Evolutionary conservation across 495 filamentous ascomycete genomes (phyloP).

Genomic region (Annulohypoxylon nitens): DNA sequence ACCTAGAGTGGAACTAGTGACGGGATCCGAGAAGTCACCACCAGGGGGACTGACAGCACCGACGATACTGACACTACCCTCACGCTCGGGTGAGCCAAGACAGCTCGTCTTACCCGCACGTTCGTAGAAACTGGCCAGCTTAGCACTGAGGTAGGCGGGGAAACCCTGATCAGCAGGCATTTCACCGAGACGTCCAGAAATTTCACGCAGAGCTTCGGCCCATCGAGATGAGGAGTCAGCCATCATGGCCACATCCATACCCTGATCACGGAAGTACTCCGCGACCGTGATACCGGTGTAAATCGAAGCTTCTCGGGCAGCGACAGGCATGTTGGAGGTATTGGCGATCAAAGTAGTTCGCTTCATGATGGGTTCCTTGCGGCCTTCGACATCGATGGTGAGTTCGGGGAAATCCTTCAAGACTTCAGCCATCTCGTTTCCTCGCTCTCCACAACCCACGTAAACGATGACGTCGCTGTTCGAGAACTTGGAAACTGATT

Average conservation of each 20-base stretch:
- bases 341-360: constrained; percentile 98
- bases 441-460: constrained; percentile 97
- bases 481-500: constrained; percentile 98
- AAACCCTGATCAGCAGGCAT: constrained; percentile 99
- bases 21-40: constrained; percentile 99
- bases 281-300: constrained; percentile 99
- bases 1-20: constrained; percentile 92
- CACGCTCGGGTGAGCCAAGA: constrained; percentile 87
- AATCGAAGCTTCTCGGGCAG: constrained; percentile 97
- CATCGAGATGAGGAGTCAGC: constrained; percentile 98
- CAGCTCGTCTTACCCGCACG: constrained; percentile 89
- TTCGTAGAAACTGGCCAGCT: constrained; percentile 99
- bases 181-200: constrained; percentile 98
- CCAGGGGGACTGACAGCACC: constrained; percentile 96
- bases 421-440: constrained; percentile 99
- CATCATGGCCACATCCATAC: constrained; percentile 99
- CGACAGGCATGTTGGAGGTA: constrained; percentile 99
- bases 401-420: constrained; percentile 99
- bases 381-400: constrained; percentile 88
- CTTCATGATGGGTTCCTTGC: constrained; percentile 99
- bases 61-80: constrained; percentile 96
- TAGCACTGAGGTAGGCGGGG: constrained; percentile 96
- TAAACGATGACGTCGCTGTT: constrained; percentile 99
- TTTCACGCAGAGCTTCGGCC: constrained; percentile 98
- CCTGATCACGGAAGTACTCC: constrained; percentile 98